phyloP scores from a whole-genome alignment of 345 rosid genomes.

The Salix purpurea region DNA sequence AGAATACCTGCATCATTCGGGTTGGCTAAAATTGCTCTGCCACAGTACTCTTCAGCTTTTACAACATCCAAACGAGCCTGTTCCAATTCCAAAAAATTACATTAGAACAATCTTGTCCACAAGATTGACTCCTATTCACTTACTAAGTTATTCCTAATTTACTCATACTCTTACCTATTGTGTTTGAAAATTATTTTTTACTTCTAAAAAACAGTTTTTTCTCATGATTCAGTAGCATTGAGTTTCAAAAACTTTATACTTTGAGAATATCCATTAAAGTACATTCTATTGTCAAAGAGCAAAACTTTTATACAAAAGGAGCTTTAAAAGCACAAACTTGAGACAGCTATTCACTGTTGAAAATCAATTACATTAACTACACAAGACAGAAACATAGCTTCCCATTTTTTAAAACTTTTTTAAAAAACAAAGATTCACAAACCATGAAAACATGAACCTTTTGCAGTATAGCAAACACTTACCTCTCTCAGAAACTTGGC shows the following conservation, averaged over 20 bases:
- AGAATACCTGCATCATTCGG: slow-evolving; percentile 67
- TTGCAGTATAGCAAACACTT: not conserved
- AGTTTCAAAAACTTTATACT: not conserved
- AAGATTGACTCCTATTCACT: not conserved
- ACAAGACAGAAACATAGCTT: not conserved
- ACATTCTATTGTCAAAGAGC: not conserved
- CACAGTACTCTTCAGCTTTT: slow-evolving; percentile 83
- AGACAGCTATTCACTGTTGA: not conserved
- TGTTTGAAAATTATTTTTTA: not conserved
- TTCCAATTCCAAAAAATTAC: slow-evolving; percentile 12
- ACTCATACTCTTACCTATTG: not conserved
- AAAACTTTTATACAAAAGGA: not conserved
- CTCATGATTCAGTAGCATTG: not conserved
- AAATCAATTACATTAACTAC: not conserved
- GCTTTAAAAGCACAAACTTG: not conserved
- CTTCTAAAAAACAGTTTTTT: not conserved
- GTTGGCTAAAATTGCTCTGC: slow-evolving; percentile 61
- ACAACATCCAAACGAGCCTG: slow-evolving; percentile 60
- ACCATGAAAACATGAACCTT: not conserved
- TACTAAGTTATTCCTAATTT: not conserved
- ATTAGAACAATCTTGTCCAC: not conserved
- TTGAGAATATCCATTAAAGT: not conserved
- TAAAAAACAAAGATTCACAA: not conserved
- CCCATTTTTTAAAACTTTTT: not conserved
- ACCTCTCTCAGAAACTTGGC: slow-evolving; percentile 91